Conservation (phyloP, 2,329 filamentous ascomycete genomes). For the Phaeophleospora eucalypticola region DNA sequence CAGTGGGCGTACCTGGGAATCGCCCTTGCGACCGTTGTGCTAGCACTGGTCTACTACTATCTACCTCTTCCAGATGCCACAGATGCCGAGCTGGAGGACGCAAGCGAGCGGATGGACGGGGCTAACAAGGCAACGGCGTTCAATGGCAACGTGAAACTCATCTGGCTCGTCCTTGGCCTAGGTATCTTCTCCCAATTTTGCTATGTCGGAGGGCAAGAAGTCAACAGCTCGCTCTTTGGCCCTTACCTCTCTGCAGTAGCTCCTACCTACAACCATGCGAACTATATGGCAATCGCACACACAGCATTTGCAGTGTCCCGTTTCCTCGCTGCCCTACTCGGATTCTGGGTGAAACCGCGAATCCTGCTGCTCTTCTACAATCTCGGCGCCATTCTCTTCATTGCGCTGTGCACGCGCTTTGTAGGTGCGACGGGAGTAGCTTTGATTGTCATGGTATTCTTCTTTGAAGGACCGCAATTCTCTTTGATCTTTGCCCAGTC, state of each 20-base stretch:
- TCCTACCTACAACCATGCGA: constrained; percentile 33
- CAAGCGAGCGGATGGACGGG: constrained; percentile 49
- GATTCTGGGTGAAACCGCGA: constrained; percentile 55
- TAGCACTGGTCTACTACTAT: constrained; percentile 59
- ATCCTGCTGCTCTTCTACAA: constrained; percentile 54
- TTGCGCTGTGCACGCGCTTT: constrained; percentile 49
- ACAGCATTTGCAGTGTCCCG: constrained; percentile 56
- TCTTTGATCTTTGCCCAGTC: constrained; percentile 56
- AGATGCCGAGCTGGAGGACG: constrained; percentile 55
- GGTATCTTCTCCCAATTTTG: constrained; percentile 55
- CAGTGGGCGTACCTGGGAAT: constrained; percentile 65
- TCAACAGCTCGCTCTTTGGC: constrained; percentile 47
- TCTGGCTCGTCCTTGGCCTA: constrained; percentile 54
- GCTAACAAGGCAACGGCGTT: constrained; percentile 43
- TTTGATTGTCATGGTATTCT: constrained; percentile 51
- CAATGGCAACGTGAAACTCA: constrained; percentile 44
- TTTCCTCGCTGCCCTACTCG: constrained; percentile 52
- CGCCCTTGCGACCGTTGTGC: constrained; percentile 54
- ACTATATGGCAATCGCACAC: constrained; percentile 53
- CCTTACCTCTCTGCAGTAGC: constrained; percentile 41
- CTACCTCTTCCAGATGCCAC: constrained; percentile 60
- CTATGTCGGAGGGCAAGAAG: constrained; percentile 60
- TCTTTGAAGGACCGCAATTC: constrained; percentile 60
- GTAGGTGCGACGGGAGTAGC: constrained; percentile 43
- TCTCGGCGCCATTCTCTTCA: constrained; percentile 50